Evolutionary conservation across 495 filamentous ascomycete genomes (phyloP), one percentile per base, ranked within the genome.

Genomic region (Astrothelium macrocarpum): DNA sequence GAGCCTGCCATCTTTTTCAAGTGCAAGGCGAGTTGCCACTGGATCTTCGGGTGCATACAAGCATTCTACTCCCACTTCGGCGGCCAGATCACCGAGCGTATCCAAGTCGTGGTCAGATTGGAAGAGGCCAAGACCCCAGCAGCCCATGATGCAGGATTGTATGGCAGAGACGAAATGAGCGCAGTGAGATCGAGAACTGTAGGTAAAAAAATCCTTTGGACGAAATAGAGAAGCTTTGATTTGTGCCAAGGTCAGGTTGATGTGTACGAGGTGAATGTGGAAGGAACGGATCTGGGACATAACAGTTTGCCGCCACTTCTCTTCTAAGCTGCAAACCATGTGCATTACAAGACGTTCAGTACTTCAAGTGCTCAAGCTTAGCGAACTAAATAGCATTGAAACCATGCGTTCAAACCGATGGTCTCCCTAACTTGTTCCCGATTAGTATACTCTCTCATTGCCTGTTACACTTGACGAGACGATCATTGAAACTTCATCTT

Each of bases 81-180:
- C 25, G 32, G 56, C 10, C 9, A 67, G 67, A 2, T 62, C 29
- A 34, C 0, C 32, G 32, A 60, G 29, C 3, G 64, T 62, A 53
- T 67, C 68, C 36, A 53, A 59, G 59, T 70, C 67, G 36, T 70
- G 28, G 59, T 70, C 67, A 18, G 65, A 67, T 59, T 70, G 31
- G 62, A 70, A 65, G 39, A 65, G 53, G 31, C 65, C 53, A 16
- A 62, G 59, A 59, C 67, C 65, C 65, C 67, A 70, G 59, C 59
- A 65, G 26, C 65, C 67, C 56, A 70, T 67, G 4, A 1, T 68
- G 66, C 1, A 10, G 18, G 18, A 42, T 42, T 42, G 36, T 9
- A 18, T 5, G 32, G 14, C 20, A 5, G 31, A 28, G 36, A 42
- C 9, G 9, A 16, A 9, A 42, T 23, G 14, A 49, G 20, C 45